Percentiles rank a stretch among this genome's conserved stretches.
phyloP scores from a whole-genome alignment of 495 filamentous ascomycete species.

The Lichina pygmaea region DNA sequence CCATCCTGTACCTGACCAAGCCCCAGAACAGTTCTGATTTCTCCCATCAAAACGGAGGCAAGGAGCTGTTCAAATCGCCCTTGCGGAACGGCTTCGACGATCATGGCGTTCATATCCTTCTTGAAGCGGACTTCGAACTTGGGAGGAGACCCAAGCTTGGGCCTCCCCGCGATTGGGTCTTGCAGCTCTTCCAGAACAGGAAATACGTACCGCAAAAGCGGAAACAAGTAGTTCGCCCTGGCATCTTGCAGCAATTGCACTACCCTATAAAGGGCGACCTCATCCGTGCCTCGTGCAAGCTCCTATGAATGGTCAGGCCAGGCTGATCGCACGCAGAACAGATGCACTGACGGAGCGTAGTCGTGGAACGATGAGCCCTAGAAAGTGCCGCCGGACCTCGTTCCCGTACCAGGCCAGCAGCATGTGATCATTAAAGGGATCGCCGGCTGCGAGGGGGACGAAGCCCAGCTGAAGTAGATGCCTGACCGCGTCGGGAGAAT shows the following conservation, averaged over 20 bases:
- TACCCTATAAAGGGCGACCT: slow-evolving; percentile 14
- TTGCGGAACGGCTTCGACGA: slow-evolving; percentile 33
- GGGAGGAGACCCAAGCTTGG: slow-evolving; percentile 7
- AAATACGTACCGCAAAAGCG: slow-evolving; percentile 7
- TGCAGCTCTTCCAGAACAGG: slow-evolving; percentile 6
- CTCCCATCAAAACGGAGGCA: slow-evolving; percentile 20
- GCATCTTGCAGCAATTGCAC: slow-evolving; percentile 18
- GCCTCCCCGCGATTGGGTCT: not conserved
- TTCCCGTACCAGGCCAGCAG: slow-evolving; percentile 25
- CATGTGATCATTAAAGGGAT: slow-evolving; percentile 6
- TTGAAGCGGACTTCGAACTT: slow-evolving; percentile 20
- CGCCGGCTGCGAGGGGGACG: not conserved
- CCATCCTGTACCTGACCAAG: slow-evolving; percentile 11
- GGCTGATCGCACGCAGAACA: not conserved
- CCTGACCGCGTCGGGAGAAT: slow-evolving; percentile 2
- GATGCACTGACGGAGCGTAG: slow-evolving; percentile 14
- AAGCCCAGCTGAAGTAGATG: not conserved
- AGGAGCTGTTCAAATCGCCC: slow-evolving; percentile 22
- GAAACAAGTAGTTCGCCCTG: slow-evolving; percentile 19
- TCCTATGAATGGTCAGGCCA: slow-evolving; percentile 10
- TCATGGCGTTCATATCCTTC: slow-evolving; percentile 34
- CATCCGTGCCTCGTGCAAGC: slow-evolving; percentile 7
- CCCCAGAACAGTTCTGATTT: slow-evolving; percentile 28
- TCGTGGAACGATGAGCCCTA: slow-evolving; percentile 15
- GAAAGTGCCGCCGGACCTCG: slow-evolving; percentile 24